Base-by-base conservation (phyloP, 208 protist species). In the Lotmaria passim region DNA sequence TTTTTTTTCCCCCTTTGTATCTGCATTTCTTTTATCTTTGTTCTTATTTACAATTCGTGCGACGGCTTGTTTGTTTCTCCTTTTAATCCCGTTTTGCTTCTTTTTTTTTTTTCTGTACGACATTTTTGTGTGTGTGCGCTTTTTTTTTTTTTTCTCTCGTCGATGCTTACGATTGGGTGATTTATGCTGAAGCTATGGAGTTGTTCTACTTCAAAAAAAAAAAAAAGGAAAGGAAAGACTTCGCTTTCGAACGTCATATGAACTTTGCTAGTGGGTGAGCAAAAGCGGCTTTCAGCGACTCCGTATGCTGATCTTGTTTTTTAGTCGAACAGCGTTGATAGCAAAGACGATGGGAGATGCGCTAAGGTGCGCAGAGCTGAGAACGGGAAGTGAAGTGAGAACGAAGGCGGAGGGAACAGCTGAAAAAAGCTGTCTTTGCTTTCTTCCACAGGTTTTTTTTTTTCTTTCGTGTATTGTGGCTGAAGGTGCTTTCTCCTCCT, bases 31-130 rank as follows among this genome's bases (percentile, higher is more conserved):
- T 8, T 21, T 56, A 17, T 24, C 21, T 8, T 56, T 17, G 28
- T 21, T 56, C 6, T 38, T 30, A 23, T 43, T 36, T 12, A n/a
- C 30, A 56, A 11, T 31, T 30, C 30, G 51, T 17, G 23, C 17
- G 12, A 17, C 43, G 36, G n/a, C 17, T 23, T 7, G n/a, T 52
- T 52, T 24, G 8, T 14, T 55, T 44, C 14, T 59, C 24, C 33
- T 50, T 62, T 41, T 31, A 34, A 0, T 21, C 17, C n/a, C 7
- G 6, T 46, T 48, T 26, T 60, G 12, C 24, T 38, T 31, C 3
- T 46, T 62, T 62, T 58, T 73, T 26, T 73, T 65, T 60, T 55
- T 46, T 66, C 5, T 66, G 0, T 50, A 26, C 2, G 24, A 21
- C 33, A 34, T 43, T 48, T 0, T 41, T 36, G 51, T 31, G 21